Base-by-base conservation (phyloP, 768 basidiomycete species). In the Hebeloma cylindrosporum region DNA sequence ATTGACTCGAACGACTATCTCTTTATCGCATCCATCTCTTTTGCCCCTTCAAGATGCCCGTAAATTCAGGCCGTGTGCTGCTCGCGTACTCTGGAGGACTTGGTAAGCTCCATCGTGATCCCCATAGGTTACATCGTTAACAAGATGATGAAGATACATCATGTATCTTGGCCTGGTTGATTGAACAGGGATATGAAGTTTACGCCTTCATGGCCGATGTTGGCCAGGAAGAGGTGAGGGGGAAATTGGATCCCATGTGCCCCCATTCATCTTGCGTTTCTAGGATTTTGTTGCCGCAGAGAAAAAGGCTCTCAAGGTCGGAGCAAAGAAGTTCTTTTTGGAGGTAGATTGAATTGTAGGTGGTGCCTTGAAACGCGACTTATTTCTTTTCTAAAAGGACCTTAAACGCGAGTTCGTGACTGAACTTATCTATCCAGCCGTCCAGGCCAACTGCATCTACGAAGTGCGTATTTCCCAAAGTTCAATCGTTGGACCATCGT, bases 391-490 rank as follows among this genome's bases (percentile, higher is more conserved):
- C 21, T 52, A n/a, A n/a, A n/a, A 95, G 90, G 95, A 98, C 64
- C 73, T 97, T 59, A 93, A 84, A 65, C 81, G 86, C 51, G 96
- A 99, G 68, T 98, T 99, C 59, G 78, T 99, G 37, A 91, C 86
- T 33, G 89, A 97, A 63, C 79, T 98, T 53, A 97, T 99, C 64
- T 98, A 95, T 68, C 96, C 96, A 18, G 95, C 96, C 32, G 83
- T 99, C 10, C 96, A 99, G 70, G 93, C 92, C 49, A 99, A 99
- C 70, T 88, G 87, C 70, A 98, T 98, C 70, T 99, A 99, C 70
- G 96, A 99, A 77, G 92, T 88, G 27, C 22, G 70, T 54, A 40
- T n/a, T 39, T 54, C 40, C 20, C 20, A 9, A 35, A 10, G 32
- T 21, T 41, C 35, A 16, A 25, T 27, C 16, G 14, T 20, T 47